A percentile compares a stretch with the other conserved stretches of the same genome.
Evolutionary conservation across 352 stramenopile genomes (phyloP).

Genomic region (Pythium rhizo-oryzae): DNA sequence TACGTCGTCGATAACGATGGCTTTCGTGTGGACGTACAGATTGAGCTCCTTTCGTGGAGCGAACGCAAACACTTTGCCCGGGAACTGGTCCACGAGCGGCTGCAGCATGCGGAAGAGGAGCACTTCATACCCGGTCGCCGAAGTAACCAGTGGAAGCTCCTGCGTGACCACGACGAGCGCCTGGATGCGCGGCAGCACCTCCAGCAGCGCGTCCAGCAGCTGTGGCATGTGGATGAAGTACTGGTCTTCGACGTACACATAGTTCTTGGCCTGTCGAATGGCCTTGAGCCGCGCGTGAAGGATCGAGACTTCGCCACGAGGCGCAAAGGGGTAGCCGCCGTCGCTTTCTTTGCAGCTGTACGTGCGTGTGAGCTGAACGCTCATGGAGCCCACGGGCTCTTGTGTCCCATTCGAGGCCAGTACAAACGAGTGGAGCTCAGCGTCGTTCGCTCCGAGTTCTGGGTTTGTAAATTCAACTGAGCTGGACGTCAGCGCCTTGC

Average conservation of each 20-base stretch:
- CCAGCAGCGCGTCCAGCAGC: conserved; percentile 44
- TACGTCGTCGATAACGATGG: conserved; percentile 42
- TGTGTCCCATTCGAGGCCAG: not conserved
- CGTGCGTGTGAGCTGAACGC: conserved; percentile 39
- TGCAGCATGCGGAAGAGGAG: conserved; percentile 39
- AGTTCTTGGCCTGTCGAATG: conserved; percentile 57
- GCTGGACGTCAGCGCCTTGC: not conserved
- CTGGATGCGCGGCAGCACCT: conserved; percentile 49
- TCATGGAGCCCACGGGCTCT: conserved; percentile 4
- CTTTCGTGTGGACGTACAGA: conserved; percentile 64
- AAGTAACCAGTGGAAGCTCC: conserved; percentile 20
- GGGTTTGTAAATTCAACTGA: conserved; percentile 20
- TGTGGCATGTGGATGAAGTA: conserved; percentile 61
- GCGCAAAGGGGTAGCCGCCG: conserved; percentile 43
- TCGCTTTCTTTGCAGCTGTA: conserved; percentile 37
- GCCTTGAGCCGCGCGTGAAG: conserved; percentile 55
- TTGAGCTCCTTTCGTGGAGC: conserved; percentile 20
- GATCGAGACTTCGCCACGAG: conserved; percentile 50
- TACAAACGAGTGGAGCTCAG: conserved; percentile 7
- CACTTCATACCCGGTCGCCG: conserved; percentile 35
- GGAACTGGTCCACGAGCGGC: conserved; percentile 39
- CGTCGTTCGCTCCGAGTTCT: not conserved
- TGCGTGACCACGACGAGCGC: conserved; percentile 52
- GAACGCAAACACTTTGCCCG: conserved; percentile 38
- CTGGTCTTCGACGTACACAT: conserved; percentile 72